These are phyloP conservation scores for Phylloporus arenicola DNA, from an alignment of 768 basidiomycete genomes.

Conservation along the genomic window DNA sequence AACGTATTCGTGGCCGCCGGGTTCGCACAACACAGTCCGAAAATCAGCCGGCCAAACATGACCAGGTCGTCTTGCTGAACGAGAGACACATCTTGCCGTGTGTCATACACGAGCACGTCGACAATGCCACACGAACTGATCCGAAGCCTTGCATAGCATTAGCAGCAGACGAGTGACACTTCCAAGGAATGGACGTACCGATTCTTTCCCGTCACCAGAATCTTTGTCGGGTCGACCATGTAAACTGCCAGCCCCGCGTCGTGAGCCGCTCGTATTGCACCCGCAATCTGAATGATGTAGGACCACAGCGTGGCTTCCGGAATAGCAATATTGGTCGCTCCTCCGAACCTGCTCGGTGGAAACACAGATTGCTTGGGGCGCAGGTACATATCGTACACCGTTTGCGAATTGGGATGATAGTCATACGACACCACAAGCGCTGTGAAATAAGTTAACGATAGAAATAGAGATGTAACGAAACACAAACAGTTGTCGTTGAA, in stretches of 20 bases:
- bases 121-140: slow-evolving; percentile 82
- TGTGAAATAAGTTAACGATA: slow-evolving; percentile 26
- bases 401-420: slow-evolving; percentile 79
- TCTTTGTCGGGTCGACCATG: slow-evolving; percentile 80
- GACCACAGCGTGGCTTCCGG: slow-evolving; percentile 87
- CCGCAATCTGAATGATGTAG: slow-evolving; percentile 85
- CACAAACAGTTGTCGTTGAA: slow-evolving; percentile 87
- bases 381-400: slow-evolving; percentile 75
- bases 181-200: slow-evolving; percentile 40
- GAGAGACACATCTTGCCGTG: slow-evolving; percentile 49
- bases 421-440: slow-evolving; percentile 90
- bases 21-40: slow-evolving; percentile 72
- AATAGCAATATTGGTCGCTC: slow-evolving; percentile 32
- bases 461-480: slow-evolving; percentile 3
- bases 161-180: neutral
- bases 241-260: slow-evolving; percentile 74
- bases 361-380: slow-evolving; percentile 45
- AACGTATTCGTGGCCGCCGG: slow-evolving; percentile 50
- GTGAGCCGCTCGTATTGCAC: slow-evolving; percentile 83
- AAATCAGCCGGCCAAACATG: slow-evolving; percentile 80
- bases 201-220: slow-evolving; percentile 86
- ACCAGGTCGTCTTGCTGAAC: slow-evolving; percentile 86
- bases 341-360: slow-evolving; percentile 34
- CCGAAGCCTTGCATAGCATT: slow-evolving; percentile 52
- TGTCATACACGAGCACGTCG: slow-evolving; percentile 78